phyloP scores from a whole-genome alignment of 345 rosid species.

The Euphorbia lathyris region DNA sequence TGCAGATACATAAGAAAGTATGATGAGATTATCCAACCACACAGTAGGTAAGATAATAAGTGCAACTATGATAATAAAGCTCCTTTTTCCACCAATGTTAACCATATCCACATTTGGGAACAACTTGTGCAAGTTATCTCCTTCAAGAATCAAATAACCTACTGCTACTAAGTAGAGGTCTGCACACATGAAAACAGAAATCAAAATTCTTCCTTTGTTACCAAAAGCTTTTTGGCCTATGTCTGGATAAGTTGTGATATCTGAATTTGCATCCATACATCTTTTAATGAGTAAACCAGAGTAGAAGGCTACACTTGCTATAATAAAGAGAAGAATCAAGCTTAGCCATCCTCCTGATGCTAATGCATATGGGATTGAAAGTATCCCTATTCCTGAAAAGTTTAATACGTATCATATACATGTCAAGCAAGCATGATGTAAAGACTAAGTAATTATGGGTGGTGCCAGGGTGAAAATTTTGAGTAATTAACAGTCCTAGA shows the following conservation, averaged over 20 bases:
- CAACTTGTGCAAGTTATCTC: slow-evolving; percentile 69
- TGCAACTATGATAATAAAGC: slow-evolving; percentile 58
- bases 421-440: neutral
- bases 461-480: too few species aligned
- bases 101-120: slow-evolving; percentile 48
- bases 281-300: slow-evolving; percentile 66
- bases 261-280: slow-evolving; percentile 72
- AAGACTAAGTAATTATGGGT: too few species aligned
- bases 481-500: too few species aligned
- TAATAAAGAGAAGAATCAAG: slow-evolving; percentile 50
- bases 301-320: slow-evolving; percentile 62
- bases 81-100: slow-evolving; percentile 44
- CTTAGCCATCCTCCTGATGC: slow-evolving; percentile 96
- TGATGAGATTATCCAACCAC: slow-evolving; percentile 71
- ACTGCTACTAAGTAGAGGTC: slow-evolving; percentile 84
- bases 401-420: neutral
- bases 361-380: slow-evolving; percentile 77
- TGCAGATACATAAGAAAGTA: slow-evolving; percentile 80
- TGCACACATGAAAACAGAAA: slow-evolving; percentile 57
- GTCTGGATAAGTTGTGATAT: slow-evolving; percentile 70
- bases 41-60: slow-evolving; percentile 73
- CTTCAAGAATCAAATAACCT: slow-evolving; percentile 85
- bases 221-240: slow-evolving; percentile 84
- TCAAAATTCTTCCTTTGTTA: slow-evolving; percentile 50
- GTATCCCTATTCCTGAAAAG: slow-evolving; percentile 74